Evolutionary conservation across 164 flowering plant genomes (phyloP), one percentile per base, ranked within the genome.

Genomic region (Kalanchoe fedtschenkoi): DNA sequence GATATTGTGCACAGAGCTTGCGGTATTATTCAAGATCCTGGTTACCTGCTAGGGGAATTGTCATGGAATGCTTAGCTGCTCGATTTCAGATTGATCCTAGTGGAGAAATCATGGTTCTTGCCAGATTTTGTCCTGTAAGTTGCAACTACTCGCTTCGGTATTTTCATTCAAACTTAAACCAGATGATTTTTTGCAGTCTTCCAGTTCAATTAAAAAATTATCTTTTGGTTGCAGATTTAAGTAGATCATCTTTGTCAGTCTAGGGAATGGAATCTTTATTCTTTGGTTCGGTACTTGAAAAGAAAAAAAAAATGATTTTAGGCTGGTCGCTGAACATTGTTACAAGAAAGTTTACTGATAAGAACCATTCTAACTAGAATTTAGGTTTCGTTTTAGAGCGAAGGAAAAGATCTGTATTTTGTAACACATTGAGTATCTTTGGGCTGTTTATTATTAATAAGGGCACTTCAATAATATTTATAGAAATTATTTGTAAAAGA

Each of bases 41-140:
- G 98, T 71, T 91, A 61, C 98, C 98, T 24, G 96, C 98, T 30
- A 79, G 93, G 14, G 75, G 91, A 54, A 81, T 87, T 74, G 87
- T 91, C 24, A 63, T 76, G 83, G 83, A 82, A 61, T 76, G 81
- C 67, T 82, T 89, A 37, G 72, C 74, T 62, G 81, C 81, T 41
- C 80, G 95, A 76, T 55, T 66, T 42, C 77, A 81, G 58, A 47
- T 84, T 51, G 99, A 93, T 71, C 78, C 86, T 44, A 87, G 88
- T 74, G 96, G 95, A 75, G 99, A 90, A 82, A 90, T 93, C 54
- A 71, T 90, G 84, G 73, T 75, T 37, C 61, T 90, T 74, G 68
- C 65, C 6, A 71, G 22, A 65, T 84, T 80, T 78, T 93, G 99
- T 75, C 99, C 99, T 21, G 99, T 93, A 80, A 87, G 96, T 79